Evolutionary conservation across 768 basidiomycete species (phyloP).

Genomic region (Candolleomyces eurysporus): DNA sequence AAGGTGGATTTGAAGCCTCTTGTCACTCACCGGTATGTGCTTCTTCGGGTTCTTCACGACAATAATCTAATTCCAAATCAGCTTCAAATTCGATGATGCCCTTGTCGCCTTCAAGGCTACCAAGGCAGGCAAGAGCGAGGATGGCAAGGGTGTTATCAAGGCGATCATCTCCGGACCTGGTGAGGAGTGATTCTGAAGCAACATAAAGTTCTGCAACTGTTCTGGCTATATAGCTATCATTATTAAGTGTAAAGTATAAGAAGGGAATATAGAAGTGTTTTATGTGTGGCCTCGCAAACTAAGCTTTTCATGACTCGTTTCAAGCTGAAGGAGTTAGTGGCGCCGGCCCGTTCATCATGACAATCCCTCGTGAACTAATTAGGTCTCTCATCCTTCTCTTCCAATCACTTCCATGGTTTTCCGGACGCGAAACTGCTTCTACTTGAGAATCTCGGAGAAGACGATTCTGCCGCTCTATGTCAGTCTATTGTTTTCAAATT

Average conservation of each 20-base stretch:
- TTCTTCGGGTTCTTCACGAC: neutral
- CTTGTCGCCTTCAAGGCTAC: conserved; percentile 80
- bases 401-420: conserved; percentile 53
- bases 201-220: neutral
- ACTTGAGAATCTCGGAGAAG: conserved; percentile 75
- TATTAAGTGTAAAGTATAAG: neutral
- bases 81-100: conserved; percentile 77
- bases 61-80: conserved; percentile 23
- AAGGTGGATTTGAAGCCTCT: conserved; percentile 85
- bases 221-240: neutral
- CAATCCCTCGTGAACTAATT: neutral
- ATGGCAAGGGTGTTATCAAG: conserved; percentile 89
- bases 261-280: no score
- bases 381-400: neutral
- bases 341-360: neutral
- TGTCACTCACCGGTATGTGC: conserved; percentile 75
- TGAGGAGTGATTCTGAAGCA: neutral
- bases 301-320: neutral
- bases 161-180: conserved; percentile 84
- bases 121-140: conserved; percentile 72
- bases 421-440: conserved; percentile 72
- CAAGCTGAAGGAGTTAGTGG: neutral
- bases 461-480: conserved; percentile 81
- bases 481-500: conserved; percentile 19
- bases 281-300: no score